Conservation (phyloP, 441 rosid genomes). For the Pelargonium cotyledonis region DNA sequence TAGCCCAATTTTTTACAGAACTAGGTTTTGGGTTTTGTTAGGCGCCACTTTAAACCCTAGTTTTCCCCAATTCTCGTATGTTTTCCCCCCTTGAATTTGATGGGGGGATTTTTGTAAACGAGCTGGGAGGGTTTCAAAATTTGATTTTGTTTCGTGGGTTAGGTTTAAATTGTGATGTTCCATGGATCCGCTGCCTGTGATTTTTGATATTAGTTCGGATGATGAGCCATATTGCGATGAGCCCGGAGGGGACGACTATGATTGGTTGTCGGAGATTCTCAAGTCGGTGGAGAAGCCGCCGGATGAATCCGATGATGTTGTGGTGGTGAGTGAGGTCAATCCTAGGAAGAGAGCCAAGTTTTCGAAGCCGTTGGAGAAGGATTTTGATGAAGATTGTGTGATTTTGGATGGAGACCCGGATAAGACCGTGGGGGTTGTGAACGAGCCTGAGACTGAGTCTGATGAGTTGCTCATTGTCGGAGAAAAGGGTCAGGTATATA, state of each 20-base stretch:
- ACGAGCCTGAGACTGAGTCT: conserved; percentile 21
- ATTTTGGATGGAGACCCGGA: conserved; percentile 73
- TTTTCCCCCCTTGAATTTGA: not conserved
- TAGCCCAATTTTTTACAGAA: not conserved
- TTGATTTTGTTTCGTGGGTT: no score
- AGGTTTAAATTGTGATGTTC: not conserved
- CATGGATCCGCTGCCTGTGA: conserved; percentile 28
- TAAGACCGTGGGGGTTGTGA: conserved; percentile 24
- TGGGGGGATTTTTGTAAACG: not conserved
- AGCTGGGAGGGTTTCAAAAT: not conserved
- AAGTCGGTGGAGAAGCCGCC: conserved; percentile 17
- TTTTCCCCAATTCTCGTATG: no score
- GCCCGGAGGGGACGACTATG: conserved; percentile 20
- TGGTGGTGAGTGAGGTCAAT: conserved; percentile 52
- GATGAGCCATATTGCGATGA: conserved; percentile 44
- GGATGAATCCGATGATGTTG: conserved; percentile 43
- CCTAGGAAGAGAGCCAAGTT: conserved; percentile 26
- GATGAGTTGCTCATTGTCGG: conserved; percentile 69
- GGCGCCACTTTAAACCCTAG: no score
- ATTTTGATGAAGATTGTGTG: conserved; percentile 42
- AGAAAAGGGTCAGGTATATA: conserved; percentile 66
- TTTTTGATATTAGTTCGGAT: conserved; percentile 67
- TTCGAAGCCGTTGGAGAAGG: conserved; percentile 17
- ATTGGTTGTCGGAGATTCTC: conserved; percentile 36
- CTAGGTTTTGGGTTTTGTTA: not conserved